Base-by-base conservation (phyloP, 345 rosid species). In the Balakata baccata region DNA sequence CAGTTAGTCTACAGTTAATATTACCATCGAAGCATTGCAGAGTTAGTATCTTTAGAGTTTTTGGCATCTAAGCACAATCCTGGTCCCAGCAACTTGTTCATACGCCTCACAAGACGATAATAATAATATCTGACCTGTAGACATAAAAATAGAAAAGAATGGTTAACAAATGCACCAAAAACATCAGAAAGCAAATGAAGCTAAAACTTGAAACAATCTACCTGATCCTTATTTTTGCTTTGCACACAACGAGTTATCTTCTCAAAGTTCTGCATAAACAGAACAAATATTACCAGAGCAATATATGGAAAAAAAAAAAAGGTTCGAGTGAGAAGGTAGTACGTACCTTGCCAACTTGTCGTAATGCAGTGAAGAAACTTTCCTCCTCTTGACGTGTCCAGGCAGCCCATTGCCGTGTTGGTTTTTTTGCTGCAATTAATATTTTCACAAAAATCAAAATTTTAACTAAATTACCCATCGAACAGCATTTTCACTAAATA, bases 161-260 rank as follows among this genome's bases (percentile, higher is more conserved):
- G 29, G 43, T 54, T 20, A 59, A 52, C 56, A 66, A 57, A 47
- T 10, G 56, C 16, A 51, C 68, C 11, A 71, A 23, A 67, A 68
- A 56, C 50, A 62, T 34, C 45, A 38, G 70, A 37, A 61, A 58
- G 29, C 72, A 64, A 20, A 12, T 16, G 66, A 23, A 58, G 23
- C 12, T 38, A 71, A 47, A 68, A 57, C 50, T 66, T 57, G 2
- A 47, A 71, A 75, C 14, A 76, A 78, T 70, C 77, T 49, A 95
- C 98, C 99, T 96, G 99, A 83, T 96, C 99, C 84, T 96, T 96
- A 82, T 91, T 96, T 85, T 96, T 96, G 81, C 97, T 96, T 83
- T 90, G 96, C 64, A 96, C 97, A 38, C 93, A 93, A 74, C 82
- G 87, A 78, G 99, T 93, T 76, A 96, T 96, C 89, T 93, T 93